phyloP scores from a whole-genome alignment of 768 basidiomycete species.

The Tylopilus plumbeoviolaceoides region DNA sequence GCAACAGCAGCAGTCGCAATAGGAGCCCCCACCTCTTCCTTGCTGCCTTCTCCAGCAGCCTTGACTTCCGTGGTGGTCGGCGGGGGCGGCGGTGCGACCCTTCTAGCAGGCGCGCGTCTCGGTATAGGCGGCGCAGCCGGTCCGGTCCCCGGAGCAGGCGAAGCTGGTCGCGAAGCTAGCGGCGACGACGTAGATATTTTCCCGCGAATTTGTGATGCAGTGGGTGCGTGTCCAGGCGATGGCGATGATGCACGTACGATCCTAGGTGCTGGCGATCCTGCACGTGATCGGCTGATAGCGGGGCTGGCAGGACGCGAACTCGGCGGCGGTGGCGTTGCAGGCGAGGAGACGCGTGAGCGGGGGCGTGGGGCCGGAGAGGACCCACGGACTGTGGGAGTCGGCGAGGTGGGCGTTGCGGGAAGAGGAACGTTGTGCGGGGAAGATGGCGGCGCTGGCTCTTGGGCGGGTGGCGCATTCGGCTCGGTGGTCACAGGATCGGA shows the following conservation, averaged over 20 bases:
- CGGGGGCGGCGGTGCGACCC: constrained; percentile 29
- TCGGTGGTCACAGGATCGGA: constrained; percentile 9
- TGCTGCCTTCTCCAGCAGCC: neutral
- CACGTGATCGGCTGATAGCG: constrained; percentile 20
- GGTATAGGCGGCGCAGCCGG: constrained; percentile 54
- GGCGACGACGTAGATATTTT: constrained; percentile 23
- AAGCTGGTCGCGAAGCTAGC: constrained; percentile 32
- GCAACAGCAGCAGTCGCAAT: neutral
- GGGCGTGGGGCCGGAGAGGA: constrained; percentile 27
- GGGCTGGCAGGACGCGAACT: constrained; percentile 28
- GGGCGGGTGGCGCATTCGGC: neutral
- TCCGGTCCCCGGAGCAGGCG: constrained; percentile 28
- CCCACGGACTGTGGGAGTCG: constrained; percentile 24
- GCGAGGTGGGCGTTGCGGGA: constrained; percentile 22
- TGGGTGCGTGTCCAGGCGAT: constrained; percentile 5
- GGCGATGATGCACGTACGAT: constrained; percentile 10
- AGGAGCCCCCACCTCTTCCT: constrained; percentile 2
- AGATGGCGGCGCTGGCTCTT: constrained; percentile 2
- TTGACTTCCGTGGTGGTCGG: neutral
- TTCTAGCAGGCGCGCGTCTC: constrained; percentile 57
- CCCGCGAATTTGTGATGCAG: constrained; percentile 11
- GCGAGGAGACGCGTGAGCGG: constrained; percentile 30
- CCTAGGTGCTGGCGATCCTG: constrained; percentile 22
- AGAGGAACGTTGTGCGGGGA: constrained; percentile 22
- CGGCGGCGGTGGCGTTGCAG: constrained; percentile 27